Conservation (phyloP, 331 rosid species). For the Erythrophleum ivorense region DNA sequence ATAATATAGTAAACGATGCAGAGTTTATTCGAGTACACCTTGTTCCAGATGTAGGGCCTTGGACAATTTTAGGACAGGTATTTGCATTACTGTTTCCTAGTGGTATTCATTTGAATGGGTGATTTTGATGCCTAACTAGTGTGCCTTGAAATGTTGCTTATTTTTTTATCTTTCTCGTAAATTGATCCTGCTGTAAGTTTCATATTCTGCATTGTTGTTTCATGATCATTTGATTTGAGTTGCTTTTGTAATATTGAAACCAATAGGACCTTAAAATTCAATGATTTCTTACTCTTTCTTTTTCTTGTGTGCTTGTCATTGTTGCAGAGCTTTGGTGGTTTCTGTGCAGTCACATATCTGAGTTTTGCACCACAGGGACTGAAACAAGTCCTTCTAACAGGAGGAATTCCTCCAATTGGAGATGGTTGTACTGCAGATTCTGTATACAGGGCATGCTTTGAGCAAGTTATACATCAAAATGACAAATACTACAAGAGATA, state of each 20-base stretch:
- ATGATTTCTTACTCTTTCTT: conserved; percentile 22
- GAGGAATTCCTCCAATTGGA: conserved; percentile 92
- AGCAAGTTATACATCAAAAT: conserved; percentile 68
- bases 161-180: background rate
- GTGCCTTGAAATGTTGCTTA: background rate
- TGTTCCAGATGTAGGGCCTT: conserved; percentile 87
- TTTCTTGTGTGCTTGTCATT: conserved; percentile 2
- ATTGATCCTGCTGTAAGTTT: background rate
- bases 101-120: conserved; percentile 32
- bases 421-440: conserved; percentile 75
- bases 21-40: conserved; percentile 82
- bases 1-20: conserved; percentile 88
- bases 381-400: conserved; percentile 84
- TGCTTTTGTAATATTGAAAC: conserved; percentile 36
- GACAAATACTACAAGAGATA: conserved; percentile 93
- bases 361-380: conserved; percentile 93
- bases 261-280: conserved; percentile 32
- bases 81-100: conserved; percentile 31
- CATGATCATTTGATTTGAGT: conserved; percentile 24
- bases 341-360: conserved; percentile 91
- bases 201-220: conserved; percentile 18
- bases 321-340: conserved; percentile 94
- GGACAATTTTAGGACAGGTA: conserved; percentile 99
- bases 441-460: conserved; percentile 77
- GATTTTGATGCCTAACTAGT: conserved; percentile 24